Evolutionary conservation across 495 filamentous ascomycete genomes (phyloP), one percentile per base, ranked within the genome.

Genomic region (Hypoxylon fuscum): DNA sequence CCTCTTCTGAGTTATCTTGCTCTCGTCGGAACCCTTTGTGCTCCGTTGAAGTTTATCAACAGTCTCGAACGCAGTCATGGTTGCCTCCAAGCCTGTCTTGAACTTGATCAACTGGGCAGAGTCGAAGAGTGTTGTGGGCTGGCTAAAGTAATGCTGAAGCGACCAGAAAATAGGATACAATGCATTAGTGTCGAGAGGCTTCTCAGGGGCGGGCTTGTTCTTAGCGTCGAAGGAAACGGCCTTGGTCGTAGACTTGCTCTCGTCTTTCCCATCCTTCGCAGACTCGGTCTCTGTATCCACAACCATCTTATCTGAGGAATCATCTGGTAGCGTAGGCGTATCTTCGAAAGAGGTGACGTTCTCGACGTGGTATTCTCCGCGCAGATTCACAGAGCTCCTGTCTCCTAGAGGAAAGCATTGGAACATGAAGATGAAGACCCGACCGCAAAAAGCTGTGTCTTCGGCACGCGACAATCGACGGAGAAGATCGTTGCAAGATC

Each of bases 371-470:
- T 93, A 99, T 74, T 98, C 95, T 64, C 95, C 95, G 22, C 96
- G 87, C 43, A 97, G 83, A 65, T 99, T 99, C 44, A 99, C 94
- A 1, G 93, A 96, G 71, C 95, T 97, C 68, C 90, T 94, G 76
- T 99, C 95, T 21, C 93, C 93, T 0, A 98, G 81, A 9, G 95
- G 92, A 68, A 98, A 97, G 72, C 91, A 96, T 73, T 98, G 95
- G 74, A 97, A 98, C 55, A 98, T 85, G 69, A 96, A 99, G 62
- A 99, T 96, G 70, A 96, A 96, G 17, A 99, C 93, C 40, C 94
- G 83, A 31, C 95, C 95, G 72, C 93, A 97, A 73, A 98, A 99
- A 2, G 96, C 93, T 0, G 96, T 92, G 75, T 99, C 96, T 68
- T 97, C 92, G 3, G 95, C 92, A 42, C 96, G 83, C 2, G 95